phyloP scores from a whole-genome alignment of 768 basidiomycete genomes.

The Calocybe cyanea region DNA sequence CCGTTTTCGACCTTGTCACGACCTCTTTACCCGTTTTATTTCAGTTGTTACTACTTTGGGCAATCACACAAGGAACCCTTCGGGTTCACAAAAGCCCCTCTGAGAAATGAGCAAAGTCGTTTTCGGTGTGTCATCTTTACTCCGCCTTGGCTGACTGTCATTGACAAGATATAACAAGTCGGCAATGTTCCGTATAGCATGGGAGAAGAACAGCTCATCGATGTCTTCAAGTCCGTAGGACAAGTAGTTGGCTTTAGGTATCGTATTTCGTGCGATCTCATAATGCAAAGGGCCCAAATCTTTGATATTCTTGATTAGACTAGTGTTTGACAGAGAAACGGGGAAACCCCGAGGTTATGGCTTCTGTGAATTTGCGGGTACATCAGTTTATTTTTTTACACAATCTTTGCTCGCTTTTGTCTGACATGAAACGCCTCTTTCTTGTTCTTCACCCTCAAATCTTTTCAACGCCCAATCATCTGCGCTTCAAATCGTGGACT shows the following conservation, averaged over 20 bases:
- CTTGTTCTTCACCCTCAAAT: slow-evolving; percentile 11
- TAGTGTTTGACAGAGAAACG: slow-evolving; percentile 90
- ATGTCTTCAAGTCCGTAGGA: slow-evolving; percentile 85
- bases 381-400: slow-evolving; percentile 34
- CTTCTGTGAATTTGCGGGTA: slow-evolving; percentile 91
- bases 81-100: neutral
- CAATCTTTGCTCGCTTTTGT: slow-evolving; percentile 18
- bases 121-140: slow-evolving; percentile 46
- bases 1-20: no score
- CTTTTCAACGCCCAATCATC: no score
- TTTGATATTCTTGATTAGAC: slow-evolving; percentile 36
- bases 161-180: slow-evolving; percentile 38
- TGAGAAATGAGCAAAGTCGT: slow-evolving; percentile 64
- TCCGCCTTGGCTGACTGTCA: neutral
- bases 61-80: no score
- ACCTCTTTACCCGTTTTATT: no score
- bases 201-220: slow-evolving; percentile 85
- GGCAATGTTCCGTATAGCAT: slow-evolving; percentile 91
- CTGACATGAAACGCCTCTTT: slow-evolving; percentile 34
- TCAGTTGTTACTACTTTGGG: no score
- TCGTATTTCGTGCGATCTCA: slow-evolving; percentile 10
- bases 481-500: no score
- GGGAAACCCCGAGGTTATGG: slow-evolving; percentile 94
- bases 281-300: slow-evolving; percentile 6
- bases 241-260: slow-evolving; percentile 89